phyloP scores from a whole-genome alignment of 1,139 yeast species.

The Pneumocystis carinii region DNA sequence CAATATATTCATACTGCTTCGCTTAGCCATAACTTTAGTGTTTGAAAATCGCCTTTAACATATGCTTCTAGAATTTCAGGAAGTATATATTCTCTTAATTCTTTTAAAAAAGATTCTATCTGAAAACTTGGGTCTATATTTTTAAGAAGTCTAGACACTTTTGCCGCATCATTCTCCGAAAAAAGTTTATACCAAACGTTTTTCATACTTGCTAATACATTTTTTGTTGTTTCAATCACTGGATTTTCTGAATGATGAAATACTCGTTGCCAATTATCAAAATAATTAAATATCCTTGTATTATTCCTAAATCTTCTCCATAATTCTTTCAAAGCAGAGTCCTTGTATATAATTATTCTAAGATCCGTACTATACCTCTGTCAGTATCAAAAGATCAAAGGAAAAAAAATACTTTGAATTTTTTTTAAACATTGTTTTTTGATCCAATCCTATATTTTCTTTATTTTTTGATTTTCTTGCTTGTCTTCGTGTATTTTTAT shows the following conservation, averaged over 20 bases:
- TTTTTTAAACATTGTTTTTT: conserved; percentile 53
- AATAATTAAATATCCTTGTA: conserved; percentile 52
- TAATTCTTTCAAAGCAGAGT: conserved; percentile 52
- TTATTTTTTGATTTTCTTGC: conserved; percentile 42
- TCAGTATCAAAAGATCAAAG: neutral
- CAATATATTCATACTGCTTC: conserved; percentile 41
- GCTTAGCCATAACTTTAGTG: conserved; percentile 78
- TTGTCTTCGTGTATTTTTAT: conserved; percentile 63
- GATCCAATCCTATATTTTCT: conserved; percentile 39
- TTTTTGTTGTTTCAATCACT: conserved; percentile 63
- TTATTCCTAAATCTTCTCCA: conserved; percentile 50
- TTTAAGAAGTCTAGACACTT: conserved; percentile 71
- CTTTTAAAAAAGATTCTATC: conserved; percentile 63
- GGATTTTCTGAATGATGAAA: conserved; percentile 90
- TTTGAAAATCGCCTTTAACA: conserved; percentile 75
- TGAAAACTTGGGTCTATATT: conserved; percentile 82
- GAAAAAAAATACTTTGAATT: conserved; percentile 36
- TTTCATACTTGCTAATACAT: conserved; percentile 63
- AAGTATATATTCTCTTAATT: conserved; percentile 78
- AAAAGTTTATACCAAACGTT: conserved; percentile 41
- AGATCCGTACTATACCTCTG: conserved; percentile 44
- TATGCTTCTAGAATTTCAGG: conserved; percentile 95
- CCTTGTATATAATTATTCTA: conserved; percentile 67
- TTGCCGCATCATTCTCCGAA: conserved; percentile 92
- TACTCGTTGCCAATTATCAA: conserved; percentile 48